phyloP scores from a whole-genome alignment of 1,139 yeast genomes.

The Meyerozyma sp. region DNA sequence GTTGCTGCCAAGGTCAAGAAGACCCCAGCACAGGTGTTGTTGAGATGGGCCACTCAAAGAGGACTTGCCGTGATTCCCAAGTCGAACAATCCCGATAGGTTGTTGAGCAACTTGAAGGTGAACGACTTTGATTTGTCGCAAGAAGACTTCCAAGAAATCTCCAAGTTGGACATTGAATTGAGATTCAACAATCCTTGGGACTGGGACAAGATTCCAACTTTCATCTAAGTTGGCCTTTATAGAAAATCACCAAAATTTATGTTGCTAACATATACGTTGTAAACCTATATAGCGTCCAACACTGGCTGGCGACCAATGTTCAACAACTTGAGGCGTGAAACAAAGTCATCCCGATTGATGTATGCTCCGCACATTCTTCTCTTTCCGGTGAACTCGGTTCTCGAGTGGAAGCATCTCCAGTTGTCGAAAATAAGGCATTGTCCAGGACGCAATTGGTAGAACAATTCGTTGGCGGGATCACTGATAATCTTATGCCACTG shows the following conservation, averaged over 20 bases:
- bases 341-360: constrained; percentile 64
- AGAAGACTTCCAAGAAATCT: constrained; percentile 50
- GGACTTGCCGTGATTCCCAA: constrained; percentile 71
- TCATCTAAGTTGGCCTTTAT: constrained; percentile 16
- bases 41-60: constrained; percentile 82
- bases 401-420: constrained; percentile 72
- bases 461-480: constrained; percentile 47
- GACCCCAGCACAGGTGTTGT: constrained; percentile 57
- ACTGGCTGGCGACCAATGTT: constrained; percentile 49
- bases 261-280: neutral
- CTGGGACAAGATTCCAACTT: constrained; percentile 60
- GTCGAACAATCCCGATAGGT: constrained; percentile 59
- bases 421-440: constrained; percentile 68
- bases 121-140: constrained; percentile 49
- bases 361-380: constrained; percentile 78
- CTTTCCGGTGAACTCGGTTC: constrained; percentile 65
- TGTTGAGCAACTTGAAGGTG: constrained; percentile 51
- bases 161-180: constrained; percentile 56
- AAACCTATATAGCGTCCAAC: constrained; percentile 27
- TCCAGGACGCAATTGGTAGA: constrained; percentile 60
- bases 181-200: constrained; percentile 86
- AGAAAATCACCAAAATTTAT: neutral
- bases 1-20: constrained; percentile 54
- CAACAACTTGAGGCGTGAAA: constrained; percentile 49
- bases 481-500: constrained; percentile 54